Evolutionary conservation across 495 filamentous ascomycete species (phyloP), one percentile per base, ranked within the genome.

Genomic region (Oleoguttula mirabilis): DNA sequence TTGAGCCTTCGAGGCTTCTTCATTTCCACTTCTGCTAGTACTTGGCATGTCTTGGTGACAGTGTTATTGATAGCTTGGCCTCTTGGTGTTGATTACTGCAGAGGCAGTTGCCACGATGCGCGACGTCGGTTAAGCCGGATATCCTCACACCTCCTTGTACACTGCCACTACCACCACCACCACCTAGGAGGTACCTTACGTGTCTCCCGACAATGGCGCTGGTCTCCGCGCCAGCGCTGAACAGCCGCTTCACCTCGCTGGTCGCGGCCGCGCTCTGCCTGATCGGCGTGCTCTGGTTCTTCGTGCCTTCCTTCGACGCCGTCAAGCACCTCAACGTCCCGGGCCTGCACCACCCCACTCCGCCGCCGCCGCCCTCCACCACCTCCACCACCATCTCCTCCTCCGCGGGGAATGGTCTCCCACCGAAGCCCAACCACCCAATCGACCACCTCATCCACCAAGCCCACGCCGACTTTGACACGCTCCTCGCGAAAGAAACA

Each of bases 371-470:
- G n/a, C n/a, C n/a, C n/a, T 16, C 12, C 3, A 5, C 10, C 23
- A 14, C 11, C 15, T 21, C 27, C 25, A 12, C 23, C 5, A 11
- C 19, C 28, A 11, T 35, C 17, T 35, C 32, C 32, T 35, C 27
- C 27, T 30, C 27, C 14, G 27, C 8, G 8, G 14, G 32, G 11
- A 35, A 10, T 10, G 7, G 32, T 35, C 7, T 7, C 5, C 14
- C 14, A 21, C 14, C 40, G 31, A 5, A 15, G 12, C 10, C 10
- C 21, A 7, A 54, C 27, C 60, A 63, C 43, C 59, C 60, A 0
- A 62, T 64, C 36, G 60, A 64, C 43, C 28, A 43, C 32, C 47
- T 64, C 14, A 54, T 62, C 21, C 32, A 47, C 30, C 31, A 39
- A 10, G 60, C 51, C n/a, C 40, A 53, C 14, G 28, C n/a, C 3